phyloP scores from a whole-genome alignment of 1,284 basidiomycete species.

The Flammula alnicola region DNA sequence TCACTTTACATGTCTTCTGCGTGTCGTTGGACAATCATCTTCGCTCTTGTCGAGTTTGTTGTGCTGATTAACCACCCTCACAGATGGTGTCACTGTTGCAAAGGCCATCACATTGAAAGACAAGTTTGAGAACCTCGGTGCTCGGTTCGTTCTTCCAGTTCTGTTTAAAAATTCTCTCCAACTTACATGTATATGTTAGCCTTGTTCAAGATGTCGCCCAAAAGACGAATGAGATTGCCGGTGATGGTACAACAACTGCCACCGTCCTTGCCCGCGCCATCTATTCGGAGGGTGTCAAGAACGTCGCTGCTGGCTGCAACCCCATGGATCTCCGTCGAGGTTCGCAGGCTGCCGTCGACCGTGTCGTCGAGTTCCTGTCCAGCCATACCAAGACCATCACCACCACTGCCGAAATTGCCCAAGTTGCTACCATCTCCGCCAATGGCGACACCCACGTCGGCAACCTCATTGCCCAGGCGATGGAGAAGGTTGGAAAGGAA shows the following conservation, averaged over 20 bases:
- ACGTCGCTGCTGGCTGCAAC: constrained; percentile 98
- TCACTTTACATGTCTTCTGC: constrained; percentile 9
- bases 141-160: constrained; percentile 66
- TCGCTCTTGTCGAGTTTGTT: too few species aligned
- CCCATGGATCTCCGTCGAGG: constrained; percentile 99
- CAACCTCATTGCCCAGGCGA: constrained; percentile 96
- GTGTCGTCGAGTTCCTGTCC: constrained; percentile 92
- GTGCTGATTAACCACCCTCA: constrained; percentile 16
- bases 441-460: constrained; percentile 97
- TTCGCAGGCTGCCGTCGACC: constrained; percentile 95
- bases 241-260: constrained; percentile 98
- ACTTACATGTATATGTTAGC: constrained; percentile 43
- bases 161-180: not conserved
- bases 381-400: constrained; percentile 93
- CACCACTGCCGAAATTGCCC: constrained; percentile 96
- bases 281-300: constrained; percentile 99
- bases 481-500: constrained; percentile 99
- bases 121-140: constrained; percentile 99
- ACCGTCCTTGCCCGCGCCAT: constrained; percentile 97
- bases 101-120: constrained; percentile 95
- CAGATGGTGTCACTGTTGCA: constrained; percentile 97
- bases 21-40: too few species aligned
- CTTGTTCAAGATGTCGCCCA: constrained; percentile 95
- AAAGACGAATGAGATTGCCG: constrained; percentile 97
- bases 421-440: constrained; percentile 98